Evolutionary conservation across 305 asterid species (phyloP).

Genomic region (Rubia tinctorum): DNA sequence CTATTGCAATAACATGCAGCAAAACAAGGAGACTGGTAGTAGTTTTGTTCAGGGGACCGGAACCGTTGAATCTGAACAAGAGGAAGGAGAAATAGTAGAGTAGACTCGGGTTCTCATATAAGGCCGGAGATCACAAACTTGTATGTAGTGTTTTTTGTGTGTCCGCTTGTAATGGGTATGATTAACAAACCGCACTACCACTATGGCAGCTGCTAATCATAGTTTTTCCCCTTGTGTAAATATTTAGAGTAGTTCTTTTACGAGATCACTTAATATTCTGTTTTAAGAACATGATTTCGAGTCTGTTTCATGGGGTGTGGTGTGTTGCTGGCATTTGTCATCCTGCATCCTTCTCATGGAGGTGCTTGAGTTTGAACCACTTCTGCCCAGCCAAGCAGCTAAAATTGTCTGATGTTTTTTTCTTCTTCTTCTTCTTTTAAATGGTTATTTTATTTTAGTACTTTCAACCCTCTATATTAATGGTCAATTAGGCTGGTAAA

Average conservation of each 20-base stretch:
- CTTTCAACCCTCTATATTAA: no score
- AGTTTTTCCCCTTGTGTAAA: neutral
- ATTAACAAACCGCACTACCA: neutral
- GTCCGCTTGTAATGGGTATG: neutral
- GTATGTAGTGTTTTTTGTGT: neutral
- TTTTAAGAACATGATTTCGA: no score
- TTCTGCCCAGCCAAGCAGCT: no score
- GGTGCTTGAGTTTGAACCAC: no score
- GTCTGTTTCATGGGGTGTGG: no score
- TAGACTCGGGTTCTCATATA: conserved; percentile 6
- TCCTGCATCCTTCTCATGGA: no score
- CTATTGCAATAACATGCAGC: neutral
- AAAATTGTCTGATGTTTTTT: no score
- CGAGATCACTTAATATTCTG: no score
- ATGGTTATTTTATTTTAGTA: no score
- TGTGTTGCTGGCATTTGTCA: no score
- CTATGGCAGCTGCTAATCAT: neutral
- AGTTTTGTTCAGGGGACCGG: neutral
- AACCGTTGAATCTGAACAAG: conserved; percentile 11
- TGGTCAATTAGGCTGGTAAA: no score
- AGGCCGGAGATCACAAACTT: neutral
- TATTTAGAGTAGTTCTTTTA: neutral
- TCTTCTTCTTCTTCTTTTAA: no score
- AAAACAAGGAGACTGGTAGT: neutral
- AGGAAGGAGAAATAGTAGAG: conserved; percentile 24